Evolutionary conservation across 1,284 basidiomycete species (phyloP).

Genomic region (Stygiomarasmius scandens): DNA sequence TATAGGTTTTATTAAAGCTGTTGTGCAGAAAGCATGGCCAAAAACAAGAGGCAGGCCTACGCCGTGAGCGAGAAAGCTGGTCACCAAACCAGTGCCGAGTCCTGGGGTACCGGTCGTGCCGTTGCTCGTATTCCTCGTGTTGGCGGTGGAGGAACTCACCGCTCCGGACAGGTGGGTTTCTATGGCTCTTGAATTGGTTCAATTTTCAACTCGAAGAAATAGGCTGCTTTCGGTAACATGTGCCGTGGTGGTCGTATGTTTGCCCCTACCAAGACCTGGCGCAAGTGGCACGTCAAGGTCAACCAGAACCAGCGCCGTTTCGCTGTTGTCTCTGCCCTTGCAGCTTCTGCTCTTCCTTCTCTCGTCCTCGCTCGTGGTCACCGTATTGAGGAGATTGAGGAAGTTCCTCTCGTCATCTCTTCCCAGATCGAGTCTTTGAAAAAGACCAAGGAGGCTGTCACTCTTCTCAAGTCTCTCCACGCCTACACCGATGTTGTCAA

Average conservation of each 20-base stretch:
- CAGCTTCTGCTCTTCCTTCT: slow-evolving; percentile 96
- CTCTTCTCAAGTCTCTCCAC: slow-evolving; percentile 87
- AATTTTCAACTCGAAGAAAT: slow-evolving; percentile 1
- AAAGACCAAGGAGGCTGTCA: slow-evolving; percentile 98
- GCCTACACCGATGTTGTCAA: slow-evolving; percentile 97
- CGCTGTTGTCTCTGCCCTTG: slow-evolving; percentile 91
- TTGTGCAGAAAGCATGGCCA: slow-evolving; percentile 90
- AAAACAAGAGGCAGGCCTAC: slow-evolving; percentile 99
- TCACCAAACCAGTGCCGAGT: slow-evolving; percentile 98
- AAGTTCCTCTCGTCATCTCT: slow-evolving; percentile 93
- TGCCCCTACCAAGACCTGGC: slow-evolving; percentile 99
- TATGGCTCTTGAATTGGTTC: background rate
- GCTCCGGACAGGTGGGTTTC: slow-evolving; percentile 86
- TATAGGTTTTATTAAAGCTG: slow-evolving; percentile 13
- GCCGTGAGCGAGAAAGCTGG: slow-evolving; percentile 97
- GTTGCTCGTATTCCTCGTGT: slow-evolving; percentile 99
- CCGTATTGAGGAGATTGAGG: slow-evolving; percentile 97
- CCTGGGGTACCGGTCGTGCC: slow-evolving; percentile 99
- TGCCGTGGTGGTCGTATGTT: slow-evolving; percentile 99
- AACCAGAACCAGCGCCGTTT: slow-evolving; percentile 99
- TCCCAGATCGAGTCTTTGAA: slow-evolving; percentile 82
- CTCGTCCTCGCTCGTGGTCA: slow-evolving; percentile 99
- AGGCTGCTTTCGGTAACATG: slow-evolving; percentile 99
- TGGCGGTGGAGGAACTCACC: slow-evolving; percentile 97
- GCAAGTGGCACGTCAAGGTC: slow-evolving; percentile 99